Evolutionary conservation across 495 filamentous ascomycete genomes (phyloP).

Genomic region (Annulohypoxylon bovei): DNA sequence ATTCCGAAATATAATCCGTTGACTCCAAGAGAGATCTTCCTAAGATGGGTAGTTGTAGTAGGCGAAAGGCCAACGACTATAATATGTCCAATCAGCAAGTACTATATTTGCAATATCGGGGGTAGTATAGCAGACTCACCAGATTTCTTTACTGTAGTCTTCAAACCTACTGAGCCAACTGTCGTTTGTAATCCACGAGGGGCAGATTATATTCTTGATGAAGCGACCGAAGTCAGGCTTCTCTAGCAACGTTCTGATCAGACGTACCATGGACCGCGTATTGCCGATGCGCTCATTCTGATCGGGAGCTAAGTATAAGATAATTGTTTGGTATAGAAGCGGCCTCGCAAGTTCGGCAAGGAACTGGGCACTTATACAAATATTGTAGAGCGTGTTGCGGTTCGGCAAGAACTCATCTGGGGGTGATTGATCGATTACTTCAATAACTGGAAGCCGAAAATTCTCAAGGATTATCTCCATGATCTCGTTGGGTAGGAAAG

Average conservation of each 20-base stretch:
- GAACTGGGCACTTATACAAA: conserved; percentile 5
- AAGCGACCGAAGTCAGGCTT: background rate
- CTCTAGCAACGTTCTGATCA: conserved; percentile 25
- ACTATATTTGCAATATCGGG: background rate
- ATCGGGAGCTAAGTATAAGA: background rate
- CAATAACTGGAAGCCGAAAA: conserved; percentile 12
- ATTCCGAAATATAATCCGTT: background rate
- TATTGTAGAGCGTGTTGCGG: conserved; percentile 11
- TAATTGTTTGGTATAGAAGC: conserved; percentile 21
- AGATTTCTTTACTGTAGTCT: background rate
- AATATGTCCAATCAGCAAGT: background rate
- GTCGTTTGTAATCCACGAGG: background rate
- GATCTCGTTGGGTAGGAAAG: conserved; percentile 12
- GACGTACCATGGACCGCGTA: background rate
- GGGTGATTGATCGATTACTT: background rate
- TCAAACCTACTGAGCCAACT: background rate
- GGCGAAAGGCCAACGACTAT: background rate
- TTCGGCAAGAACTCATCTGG: background rate
- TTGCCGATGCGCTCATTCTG: background rate
- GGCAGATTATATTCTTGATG: conserved; percentile 26
- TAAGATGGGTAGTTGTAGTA: conserved; percentile 1
- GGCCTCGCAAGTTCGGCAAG: background rate
- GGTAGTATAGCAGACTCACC: background rate
- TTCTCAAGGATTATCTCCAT: background rate
- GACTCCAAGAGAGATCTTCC: background rate